phyloP scores from a whole-genome alignment of 352 stramenopile genomes.

The Blastocystis sp. region DNA sequence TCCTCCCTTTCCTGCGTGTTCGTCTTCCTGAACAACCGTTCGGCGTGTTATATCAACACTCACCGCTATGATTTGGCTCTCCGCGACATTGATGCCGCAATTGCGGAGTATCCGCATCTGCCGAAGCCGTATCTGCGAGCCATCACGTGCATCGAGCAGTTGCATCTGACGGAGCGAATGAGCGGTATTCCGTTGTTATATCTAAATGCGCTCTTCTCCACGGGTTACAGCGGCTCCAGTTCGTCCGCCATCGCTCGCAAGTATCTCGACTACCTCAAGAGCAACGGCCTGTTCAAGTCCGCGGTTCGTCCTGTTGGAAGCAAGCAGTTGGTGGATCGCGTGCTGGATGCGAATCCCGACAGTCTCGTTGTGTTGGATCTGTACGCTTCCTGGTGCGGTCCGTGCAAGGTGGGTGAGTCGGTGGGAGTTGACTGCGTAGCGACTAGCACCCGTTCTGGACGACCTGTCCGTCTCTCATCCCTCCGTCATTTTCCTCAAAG shows the following conservation, averaged over 20 bases:
- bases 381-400: conserved; percentile 51
- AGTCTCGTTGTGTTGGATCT: conserved; percentile 56
- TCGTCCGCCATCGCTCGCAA: neutral
- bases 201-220: conserved; percentile 33
- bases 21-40: conserved; percentile 62
- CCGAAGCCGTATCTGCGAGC: conserved; percentile 39
- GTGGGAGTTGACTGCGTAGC: neutral
- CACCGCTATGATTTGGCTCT: conserved; percentile 11
- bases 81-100: conserved; percentile 10
- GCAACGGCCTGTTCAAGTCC: conserved; percentile 11
- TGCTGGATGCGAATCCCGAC: conserved; percentile 35
- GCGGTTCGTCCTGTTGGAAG: conserved; percentile 7
- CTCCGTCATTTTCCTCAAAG: conserved; percentile 59
- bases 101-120: conserved; percentile 12
- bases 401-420: conserved; percentile 7
- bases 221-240: conserved; percentile 1
- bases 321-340: neutral
- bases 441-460: conserved; percentile 34
- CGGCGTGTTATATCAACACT: conserved; percentile 56
- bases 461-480: conserved; percentile 45
- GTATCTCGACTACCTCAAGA: neutral
- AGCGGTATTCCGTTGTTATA: conserved; percentile 6
- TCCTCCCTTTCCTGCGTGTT: conserved; percentile 11
- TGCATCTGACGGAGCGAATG: conserved; percentile 5
- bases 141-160: conserved; percentile 36